These are phyloP conservation scores for Aspergillus sp. DNA, from an alignment of 2,329 filamentous ascomycete genomes.

Conservation along the genomic window DNA sequence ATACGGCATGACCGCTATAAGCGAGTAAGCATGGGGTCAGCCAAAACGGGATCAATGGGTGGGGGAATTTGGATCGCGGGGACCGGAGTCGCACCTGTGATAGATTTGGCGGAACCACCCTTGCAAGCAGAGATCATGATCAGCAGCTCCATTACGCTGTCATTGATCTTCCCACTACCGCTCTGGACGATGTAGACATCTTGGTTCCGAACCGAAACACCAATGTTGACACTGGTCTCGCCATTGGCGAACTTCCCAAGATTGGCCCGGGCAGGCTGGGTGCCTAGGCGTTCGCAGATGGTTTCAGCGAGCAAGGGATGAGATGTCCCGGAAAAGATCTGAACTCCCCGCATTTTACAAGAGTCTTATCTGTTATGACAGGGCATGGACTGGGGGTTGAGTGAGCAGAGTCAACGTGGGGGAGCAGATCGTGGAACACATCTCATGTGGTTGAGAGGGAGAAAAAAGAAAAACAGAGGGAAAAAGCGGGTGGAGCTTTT, in stretches of 20 bases:
- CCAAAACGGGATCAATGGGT: slow-evolving; percentile 2
- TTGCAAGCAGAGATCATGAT: slow-evolving; percentile 99
- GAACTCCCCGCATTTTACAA: slow-evolving; percentile 61
- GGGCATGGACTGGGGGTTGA: slow-evolving; percentile 17
- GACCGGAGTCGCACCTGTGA: slow-evolving; percentile 71
- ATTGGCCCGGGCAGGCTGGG: slow-evolving; percentile 58
- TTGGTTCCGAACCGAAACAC: slow-evolving; percentile 81
- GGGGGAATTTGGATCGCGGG: neutral
- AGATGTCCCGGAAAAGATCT: slow-evolving; percentile 67
- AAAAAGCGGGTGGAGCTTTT: slow-evolving; percentile 4
- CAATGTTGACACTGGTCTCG: slow-evolving; percentile 68
- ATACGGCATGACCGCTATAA: slow-evolving; percentile 49
- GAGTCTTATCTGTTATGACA: slow-evolving; percentile 7
- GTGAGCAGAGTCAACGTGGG: slow-evolving; percentile 11
- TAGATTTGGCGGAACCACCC: slow-evolving; percentile 92
- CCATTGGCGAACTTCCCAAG: slow-evolving; percentile 69
- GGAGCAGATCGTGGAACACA: slow-evolving; percentile 10
- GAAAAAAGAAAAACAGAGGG: slow-evolving; percentile 12
- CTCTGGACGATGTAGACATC: slow-evolving; percentile 99
- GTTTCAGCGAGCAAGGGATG: slow-evolving; percentile 64
- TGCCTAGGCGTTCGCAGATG: slow-evolving; percentile 66
- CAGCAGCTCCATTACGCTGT: slow-evolving; percentile 97
- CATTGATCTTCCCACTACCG: slow-evolving; percentile 92
- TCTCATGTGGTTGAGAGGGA: slow-evolving; percentile 12
- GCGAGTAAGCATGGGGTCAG: slow-evolving; percentile 8